Percentiles rank a stretch among this genome's conserved stretches.
Conservation (phyloP, 2,329 filamentous ascomycete genomes). For the Neopestalotiopsis clavispora region DNA sequence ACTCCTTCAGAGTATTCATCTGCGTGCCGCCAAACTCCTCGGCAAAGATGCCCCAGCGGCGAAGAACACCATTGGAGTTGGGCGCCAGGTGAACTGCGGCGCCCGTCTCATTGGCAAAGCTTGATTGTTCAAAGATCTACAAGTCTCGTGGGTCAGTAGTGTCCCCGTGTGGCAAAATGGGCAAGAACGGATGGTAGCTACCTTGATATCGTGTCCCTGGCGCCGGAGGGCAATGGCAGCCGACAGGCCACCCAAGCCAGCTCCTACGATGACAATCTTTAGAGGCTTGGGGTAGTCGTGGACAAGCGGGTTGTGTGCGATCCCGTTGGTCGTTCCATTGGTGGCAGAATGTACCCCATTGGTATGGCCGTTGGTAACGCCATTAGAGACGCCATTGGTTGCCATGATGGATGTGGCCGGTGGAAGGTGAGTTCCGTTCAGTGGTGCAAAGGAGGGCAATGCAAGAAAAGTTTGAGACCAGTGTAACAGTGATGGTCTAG, state of each 20-base stretch:
- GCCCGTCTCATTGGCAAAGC: slow-evolving; percentile 59
- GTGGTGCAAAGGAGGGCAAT: neutral
- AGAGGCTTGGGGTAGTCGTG: slow-evolving; percentile 23
- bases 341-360: neutral
- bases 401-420: slow-evolving; percentile 16
- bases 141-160: neutral
- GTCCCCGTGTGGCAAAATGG: neutral
- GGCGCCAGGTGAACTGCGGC: slow-evolving; percentile 68
- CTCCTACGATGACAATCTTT: slow-evolving; percentile 37
- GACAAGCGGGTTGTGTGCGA: slow-evolving; percentile 20
- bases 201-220: slow-evolving; percentile 53
- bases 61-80: slow-evolving; percentile 63
- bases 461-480: neutral
- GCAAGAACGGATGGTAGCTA: slow-evolving; percentile 22
- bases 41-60: slow-evolving; percentile 41
- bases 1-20: slow-evolving; percentile 30
- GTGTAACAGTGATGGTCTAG: neutral
- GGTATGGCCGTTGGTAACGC: slow-evolving; percentile 11
- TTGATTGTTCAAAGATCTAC: slow-evolving; percentile 60
- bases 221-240: slow-evolving; percentile 58
- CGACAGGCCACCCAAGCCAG: slow-evolving; percentile 57
- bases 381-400: slow-evolving; percentile 14
- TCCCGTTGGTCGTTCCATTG: slow-evolving; percentile 4
- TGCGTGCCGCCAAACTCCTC: slow-evolving; percentile 42
- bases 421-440: neutral